These are phyloP conservation scores for Phytophthora sp. DNA, from an alignment of 352 stramenopile species.

Conservation along the genomic window DNA sequence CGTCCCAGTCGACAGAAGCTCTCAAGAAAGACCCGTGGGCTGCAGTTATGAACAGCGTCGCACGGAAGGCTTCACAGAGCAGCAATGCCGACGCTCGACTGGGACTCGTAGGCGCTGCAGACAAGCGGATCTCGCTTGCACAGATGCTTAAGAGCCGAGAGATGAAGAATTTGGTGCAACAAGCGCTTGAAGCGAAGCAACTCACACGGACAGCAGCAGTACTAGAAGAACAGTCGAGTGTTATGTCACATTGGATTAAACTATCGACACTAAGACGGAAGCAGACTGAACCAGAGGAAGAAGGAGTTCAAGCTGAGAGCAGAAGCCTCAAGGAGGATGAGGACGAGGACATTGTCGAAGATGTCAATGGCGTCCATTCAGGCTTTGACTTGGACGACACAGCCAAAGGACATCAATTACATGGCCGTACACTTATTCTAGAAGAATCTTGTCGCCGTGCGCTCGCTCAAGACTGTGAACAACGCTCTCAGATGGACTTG, in stretches of 20 bases:
- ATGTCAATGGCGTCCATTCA: conserved; percentile 44
- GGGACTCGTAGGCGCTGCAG: not conserved
- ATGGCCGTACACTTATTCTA: conserved; percentile 68
- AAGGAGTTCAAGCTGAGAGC: not conserved
- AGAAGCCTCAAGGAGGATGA: conserved; percentile 20
- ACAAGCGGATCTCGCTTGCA: conserved; percentile 45
- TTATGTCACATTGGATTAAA: conserved; percentile 73
- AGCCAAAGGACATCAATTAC: conserved; percentile 38
- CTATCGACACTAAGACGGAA: conserved; percentile 45
- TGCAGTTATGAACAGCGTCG: conserved; percentile 37
- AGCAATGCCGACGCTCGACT: not conserved
- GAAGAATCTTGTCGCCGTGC: conserved; percentile 74
- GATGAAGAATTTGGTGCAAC: conserved; percentile 68
- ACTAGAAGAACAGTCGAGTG: conserved; percentile 45
- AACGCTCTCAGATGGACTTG: conserved; percentile 63
- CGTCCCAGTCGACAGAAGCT: not conserved
- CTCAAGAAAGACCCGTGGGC: conserved; percentile 41
- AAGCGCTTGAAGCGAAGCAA: conserved; percentile 44
- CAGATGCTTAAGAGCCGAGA: conserved; percentile 60
- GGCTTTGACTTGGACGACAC: conserved; percentile 50
- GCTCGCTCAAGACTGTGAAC: conserved; percentile 52
- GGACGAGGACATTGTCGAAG: conserved; percentile 30
- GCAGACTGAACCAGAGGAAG: conserved; percentile 24
- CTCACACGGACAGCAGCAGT: not conserved
- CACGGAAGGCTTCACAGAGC: conserved; percentile 18